Base-by-base conservation (phyloP, 106 monocot genomes). In the Chionographis japonica region DNA sequence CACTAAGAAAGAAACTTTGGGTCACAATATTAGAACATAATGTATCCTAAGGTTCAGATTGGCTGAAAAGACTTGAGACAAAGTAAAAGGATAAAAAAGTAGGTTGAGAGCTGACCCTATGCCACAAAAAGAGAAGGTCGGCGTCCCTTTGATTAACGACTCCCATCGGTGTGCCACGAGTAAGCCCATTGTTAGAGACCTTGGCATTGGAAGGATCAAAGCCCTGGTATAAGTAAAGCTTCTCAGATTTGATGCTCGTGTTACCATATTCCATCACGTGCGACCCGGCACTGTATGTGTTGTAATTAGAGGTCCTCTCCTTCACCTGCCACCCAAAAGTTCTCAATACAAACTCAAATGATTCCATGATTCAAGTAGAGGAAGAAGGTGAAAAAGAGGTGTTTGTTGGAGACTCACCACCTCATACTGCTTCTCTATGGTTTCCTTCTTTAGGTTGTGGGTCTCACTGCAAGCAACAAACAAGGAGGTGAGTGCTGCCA, bases 51-150 rank as follows among this genome's bases (percentile, higher is more conserved):
- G 27, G 27, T 27, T 27, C 27, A 27, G 27, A 27, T 27, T 27
- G 27, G 27, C 27, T 27, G 27, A 27, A 27, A 27, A 27, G 27
- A 27, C 27, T 27, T 27, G 27, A 27, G 27, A 27, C 27, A 27
- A 27, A 27, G 27, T 27, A 27, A 27, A 27, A 27, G 27, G 27
- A 27, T 27, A 27, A 27, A 27, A 27, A 27, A 27, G 27, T 27
- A 27, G 27, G 27, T 27, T 27, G 27, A 27, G 27, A 27, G 27
- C 72, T 85, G 63, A 95, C 95, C 72, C 71, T 77, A 40, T 82
- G 79, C 95, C 91, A 89, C 53, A 95, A 35, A 79, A 86, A 89
- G 54, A 88, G 86, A 6, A 95, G 95, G 57, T 95, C 88, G 3
- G 86, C 95, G 52, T 95, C 91, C 40, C 88, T 83, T 61, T 92